Percentiles rank a stretch among this genome's conserved stretches.
Evolutionary conservation across 768 basidiomycete genomes (phyloP).

Genomic region (Pleurotus cornucopiae): DNA sequence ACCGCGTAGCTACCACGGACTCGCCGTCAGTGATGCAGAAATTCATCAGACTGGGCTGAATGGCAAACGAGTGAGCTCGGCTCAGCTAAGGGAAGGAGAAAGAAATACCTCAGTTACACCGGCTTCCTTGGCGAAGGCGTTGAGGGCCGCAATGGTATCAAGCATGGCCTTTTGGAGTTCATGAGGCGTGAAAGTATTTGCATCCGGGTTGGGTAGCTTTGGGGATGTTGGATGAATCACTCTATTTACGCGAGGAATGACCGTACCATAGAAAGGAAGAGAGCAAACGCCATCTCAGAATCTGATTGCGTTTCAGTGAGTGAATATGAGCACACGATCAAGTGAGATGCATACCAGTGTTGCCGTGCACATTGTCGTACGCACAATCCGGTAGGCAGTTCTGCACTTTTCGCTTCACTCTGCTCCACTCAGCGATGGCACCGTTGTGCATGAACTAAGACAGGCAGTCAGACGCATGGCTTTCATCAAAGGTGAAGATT

Average conservation of each 20-base stretch:
- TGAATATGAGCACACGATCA: not conserved
- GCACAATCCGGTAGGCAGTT: slow-evolving; percentile 73
- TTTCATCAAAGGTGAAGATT: not conserved
- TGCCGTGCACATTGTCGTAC: slow-evolving; percentile 85
- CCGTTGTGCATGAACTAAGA: slow-evolving; percentile 96
- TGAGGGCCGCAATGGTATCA: slow-evolving; percentile 78
- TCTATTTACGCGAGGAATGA: not conserved
- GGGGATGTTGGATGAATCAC: slow-evolving; percentile 6
- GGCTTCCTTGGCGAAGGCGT: slow-evolving; percentile 67
- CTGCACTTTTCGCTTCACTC: slow-evolving; percentile 81
- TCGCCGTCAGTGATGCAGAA: slow-evolving; percentile 96
- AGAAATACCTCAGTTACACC: slow-evolving; percentile 62
- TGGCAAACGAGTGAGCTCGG: not conserved
- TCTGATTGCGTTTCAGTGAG: slow-evolving; percentile 39
- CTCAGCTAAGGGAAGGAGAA: not conserved
- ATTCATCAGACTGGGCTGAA: slow-evolving; percentile 85
- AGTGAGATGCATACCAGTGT: slow-evolving; percentile 60
- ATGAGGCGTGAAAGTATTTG: slow-evolving; percentile 67
- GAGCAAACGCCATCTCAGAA: slow-evolving; percentile 95
- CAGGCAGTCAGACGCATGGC: not conserved
- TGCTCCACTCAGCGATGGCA: slow-evolving; percentile 78
- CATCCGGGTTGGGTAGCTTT: slow-evolving; percentile 79
- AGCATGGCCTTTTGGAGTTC: slow-evolving; percentile 82
- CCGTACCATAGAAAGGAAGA: slow-evolving; percentile 78
- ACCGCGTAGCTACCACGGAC: slow-evolving; percentile 90